Percentiles rank a stretch among this genome's conserved stretches.
Conservation (phyloP, 306 rosid genomes). For the Cucumis hystrix region DNA sequence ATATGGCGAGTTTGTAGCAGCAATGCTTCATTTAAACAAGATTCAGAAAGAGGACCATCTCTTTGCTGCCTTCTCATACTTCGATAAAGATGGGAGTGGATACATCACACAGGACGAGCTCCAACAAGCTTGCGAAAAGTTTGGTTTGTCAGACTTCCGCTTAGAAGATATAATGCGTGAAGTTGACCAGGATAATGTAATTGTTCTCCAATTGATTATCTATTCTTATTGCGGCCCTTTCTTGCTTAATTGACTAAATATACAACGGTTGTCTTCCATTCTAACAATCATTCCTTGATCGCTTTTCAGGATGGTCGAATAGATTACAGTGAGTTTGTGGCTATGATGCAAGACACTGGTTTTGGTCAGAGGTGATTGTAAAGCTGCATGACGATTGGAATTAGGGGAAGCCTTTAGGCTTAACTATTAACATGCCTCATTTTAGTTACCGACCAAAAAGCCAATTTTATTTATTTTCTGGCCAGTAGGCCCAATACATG, state of each 20-base stretch:
- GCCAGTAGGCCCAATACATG: conserved; percentile 11
- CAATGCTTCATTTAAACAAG: conserved; percentile 88
- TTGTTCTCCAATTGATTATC: not conserved
- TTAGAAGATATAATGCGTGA: conserved; percentile 72
- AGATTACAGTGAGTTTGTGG: conserved; percentile 86
- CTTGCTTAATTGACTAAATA: not conserved
- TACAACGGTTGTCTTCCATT: not conserved
- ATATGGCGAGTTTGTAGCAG: conserved; percentile 88
- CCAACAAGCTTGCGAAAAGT: conserved; percentile 70
- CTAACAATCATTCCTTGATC: not conserved
- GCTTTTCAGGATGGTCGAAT: conserved; percentile 89
- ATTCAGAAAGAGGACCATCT: conserved; percentile 84
- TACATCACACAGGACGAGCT: conserved; percentile 88
- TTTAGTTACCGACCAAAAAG: conserved; percentile 13
- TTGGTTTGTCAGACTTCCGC: conserved; percentile 54
- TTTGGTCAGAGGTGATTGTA: conserved; percentile 33
- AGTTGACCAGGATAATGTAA: conserved; percentile 80
- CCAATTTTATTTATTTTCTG: not conserved
- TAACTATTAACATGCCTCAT: conserved; percentile 17
- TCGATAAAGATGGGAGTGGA: conserved; percentile 94
- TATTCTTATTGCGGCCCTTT: not conserved
- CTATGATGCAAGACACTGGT: conserved; percentile 88
- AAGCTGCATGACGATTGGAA: conserved; percentile 20
- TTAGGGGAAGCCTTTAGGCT: conserved; percentile 15
- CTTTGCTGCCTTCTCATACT: conserved; percentile 73